Conservation (phyloP, 2,329 filamentous ascomycete genomes). For the Conoideocrella luteorostrata region DNA sequence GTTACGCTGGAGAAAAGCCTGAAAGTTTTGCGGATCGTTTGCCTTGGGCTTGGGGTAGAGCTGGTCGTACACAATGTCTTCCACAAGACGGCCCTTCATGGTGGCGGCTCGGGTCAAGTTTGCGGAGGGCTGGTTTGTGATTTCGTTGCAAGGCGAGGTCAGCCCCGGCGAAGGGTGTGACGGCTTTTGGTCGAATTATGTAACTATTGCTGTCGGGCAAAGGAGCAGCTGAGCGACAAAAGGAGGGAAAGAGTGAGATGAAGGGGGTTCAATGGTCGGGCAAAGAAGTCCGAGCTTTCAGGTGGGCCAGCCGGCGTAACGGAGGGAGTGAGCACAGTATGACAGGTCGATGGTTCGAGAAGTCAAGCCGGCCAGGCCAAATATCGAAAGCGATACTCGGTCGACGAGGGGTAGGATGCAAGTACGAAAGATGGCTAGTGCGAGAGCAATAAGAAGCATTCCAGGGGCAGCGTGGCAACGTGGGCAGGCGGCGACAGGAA, state of each 20-base stretch:
- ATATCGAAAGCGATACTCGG: not conserved
- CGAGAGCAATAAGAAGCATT: not conserved
- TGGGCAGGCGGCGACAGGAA: too few species aligned
- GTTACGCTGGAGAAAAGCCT: slow-evolving; percentile 60
- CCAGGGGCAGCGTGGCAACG: not conserved
- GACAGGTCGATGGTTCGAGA: not conserved
- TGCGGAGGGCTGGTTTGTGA: too few species aligned
- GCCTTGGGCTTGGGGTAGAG: slow-evolving; percentile 65
- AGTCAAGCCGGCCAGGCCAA: not conserved
- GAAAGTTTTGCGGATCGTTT: slow-evolving; percentile 65
- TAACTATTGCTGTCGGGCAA: too few species aligned
- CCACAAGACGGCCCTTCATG: slow-evolving; percentile 70
- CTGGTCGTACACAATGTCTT: slow-evolving; percentile 66
- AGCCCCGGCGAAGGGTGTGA: too few species aligned
- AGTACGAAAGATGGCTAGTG: too few species aligned
- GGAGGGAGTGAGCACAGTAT: not conserved
- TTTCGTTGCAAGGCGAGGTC: not conserved
- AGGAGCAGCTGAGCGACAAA: not conserved
- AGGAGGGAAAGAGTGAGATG: not conserved
- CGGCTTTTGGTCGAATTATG: too few species aligned
- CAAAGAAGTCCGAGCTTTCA: slow-evolving; percentile 1
- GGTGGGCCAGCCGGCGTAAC: not conserved
- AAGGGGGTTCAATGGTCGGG: not conserved
- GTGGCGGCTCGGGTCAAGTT: not conserved
- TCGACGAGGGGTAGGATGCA: too few species aligned